phyloP scores from a whole-genome alignment of 2,329 filamentous ascomycete genomes.

The Sporothrix mexicana region DNA sequence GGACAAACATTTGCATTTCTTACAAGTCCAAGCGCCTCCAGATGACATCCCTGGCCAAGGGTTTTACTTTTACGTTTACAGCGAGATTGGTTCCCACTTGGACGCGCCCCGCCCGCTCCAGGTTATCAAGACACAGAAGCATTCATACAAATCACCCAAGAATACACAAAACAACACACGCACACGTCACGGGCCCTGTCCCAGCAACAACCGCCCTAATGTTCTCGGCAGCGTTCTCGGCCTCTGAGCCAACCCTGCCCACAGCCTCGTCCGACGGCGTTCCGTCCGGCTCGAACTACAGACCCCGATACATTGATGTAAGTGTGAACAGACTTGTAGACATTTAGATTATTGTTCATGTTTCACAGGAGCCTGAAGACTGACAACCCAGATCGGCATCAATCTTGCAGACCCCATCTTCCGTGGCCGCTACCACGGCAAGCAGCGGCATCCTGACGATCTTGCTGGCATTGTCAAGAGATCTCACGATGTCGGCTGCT shows the following conservation, averaged over 20 bases:
- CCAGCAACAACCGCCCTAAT: conserved; percentile 35
- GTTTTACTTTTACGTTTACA: not conserved
- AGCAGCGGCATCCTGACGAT: conserved; percentile 74
- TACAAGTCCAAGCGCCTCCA: not conserved
- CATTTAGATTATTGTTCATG: not conserved
- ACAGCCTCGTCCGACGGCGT: conserved; percentile 23
- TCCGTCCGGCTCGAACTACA: conserved; percentile 43
- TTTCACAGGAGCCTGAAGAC: not conserved
- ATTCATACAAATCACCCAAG: not conserved
- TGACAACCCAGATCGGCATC: conserved; percentile 73
- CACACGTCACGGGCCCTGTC: not conserved
- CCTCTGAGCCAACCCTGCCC: conserved; percentile 19
- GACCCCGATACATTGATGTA: conserved; percentile 68
- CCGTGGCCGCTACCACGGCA: conserved; percentile 81
- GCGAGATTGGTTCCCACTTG: conserved; percentile 32
- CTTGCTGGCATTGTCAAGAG: conserved; percentile 77
- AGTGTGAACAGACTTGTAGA: conserved; percentile 38
- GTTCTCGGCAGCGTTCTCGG: conserved; percentile 37
- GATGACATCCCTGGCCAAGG: conserved; percentile 35
- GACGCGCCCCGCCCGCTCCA: conserved; percentile 30
- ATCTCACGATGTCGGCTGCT: conserved; percentile 77
- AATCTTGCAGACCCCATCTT: conserved; percentile 95
- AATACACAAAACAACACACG: conserved; percentile 3
- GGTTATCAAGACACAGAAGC: conserved; percentile 10
- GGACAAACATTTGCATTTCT: not conserved